Conservation (phyloP, 2,329 filamentous ascomycete species). For the Coniochaeta sp. region DNA sequence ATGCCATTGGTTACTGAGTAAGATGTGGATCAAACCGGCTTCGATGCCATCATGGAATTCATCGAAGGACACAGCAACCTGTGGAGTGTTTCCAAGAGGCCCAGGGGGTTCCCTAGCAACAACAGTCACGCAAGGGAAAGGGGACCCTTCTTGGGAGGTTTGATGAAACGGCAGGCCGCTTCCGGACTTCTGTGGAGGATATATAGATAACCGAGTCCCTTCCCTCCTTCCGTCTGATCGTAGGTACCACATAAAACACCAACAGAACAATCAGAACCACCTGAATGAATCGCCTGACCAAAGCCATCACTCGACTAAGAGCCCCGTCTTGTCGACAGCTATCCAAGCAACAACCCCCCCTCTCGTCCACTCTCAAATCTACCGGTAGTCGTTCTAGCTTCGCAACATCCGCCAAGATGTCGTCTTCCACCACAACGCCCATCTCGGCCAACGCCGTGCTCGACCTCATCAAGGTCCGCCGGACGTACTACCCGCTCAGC, state of each 20-base stretch:
- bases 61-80: no score
- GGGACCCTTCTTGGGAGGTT: no score
- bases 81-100: background rate
- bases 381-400: constrained; percentile 6
- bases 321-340: background rate
- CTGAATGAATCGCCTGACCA: background rate
- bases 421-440: constrained; percentile 21
- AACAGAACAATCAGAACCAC: no score
- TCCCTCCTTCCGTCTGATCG: background rate
- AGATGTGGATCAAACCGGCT: background rate
- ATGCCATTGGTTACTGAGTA: background rate
- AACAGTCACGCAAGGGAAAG: no score
- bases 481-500: constrained; percentile 61
- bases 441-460: constrained; percentile 44
- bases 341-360: background rate
- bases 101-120: no score
- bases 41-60: background rate
- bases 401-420: constrained; percentile 31
- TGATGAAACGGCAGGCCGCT: no score
- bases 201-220: background rate
- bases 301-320: background rate
- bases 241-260: background rate
- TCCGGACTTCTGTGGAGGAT: no score
- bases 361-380: background rate
- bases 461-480: constrained; percentile 59